A percentile compares a stretch with the other conserved stretches of the same genome.
These are phyloP conservation scores for Fusarium newnesense DNA, from an alignment of 2,329 filamentous ascomycete species.

Conservation along the genomic window DNA sequence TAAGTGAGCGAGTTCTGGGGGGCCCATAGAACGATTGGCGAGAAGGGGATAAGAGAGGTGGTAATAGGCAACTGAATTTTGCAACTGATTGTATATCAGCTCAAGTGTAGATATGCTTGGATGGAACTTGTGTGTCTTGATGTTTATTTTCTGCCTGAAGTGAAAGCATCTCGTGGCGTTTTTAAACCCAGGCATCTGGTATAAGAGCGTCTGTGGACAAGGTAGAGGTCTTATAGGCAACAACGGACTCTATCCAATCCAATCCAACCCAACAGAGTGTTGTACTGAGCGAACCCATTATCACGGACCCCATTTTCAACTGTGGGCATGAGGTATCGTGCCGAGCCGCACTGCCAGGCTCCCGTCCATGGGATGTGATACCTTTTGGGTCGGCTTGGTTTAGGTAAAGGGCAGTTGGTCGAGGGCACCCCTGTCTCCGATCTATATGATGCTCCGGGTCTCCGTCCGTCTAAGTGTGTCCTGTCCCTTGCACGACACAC, in stretches of 20 bases:
- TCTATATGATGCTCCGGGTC: slow-evolving; percentile 20
- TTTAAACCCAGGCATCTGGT: slow-evolving; percentile 31
- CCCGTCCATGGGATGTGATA: slow-evolving; percentile 37
- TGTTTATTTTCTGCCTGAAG: slow-evolving; percentile 31
- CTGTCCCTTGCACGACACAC: background rate
- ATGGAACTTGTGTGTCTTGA: slow-evolving; percentile 11
- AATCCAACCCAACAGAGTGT: slow-evolving; percentile 19
- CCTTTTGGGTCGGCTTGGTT: slow-evolving; percentile 3
- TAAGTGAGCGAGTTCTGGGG: slow-evolving; percentile 7
- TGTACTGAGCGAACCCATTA: background rate
- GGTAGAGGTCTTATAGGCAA: slow-evolving; percentile 34
- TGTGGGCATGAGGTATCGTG: slow-evolving; percentile 26
- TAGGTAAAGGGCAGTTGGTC: slow-evolving; percentile 2
- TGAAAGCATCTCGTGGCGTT: slow-evolving; percentile 31
- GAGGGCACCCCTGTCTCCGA: slow-evolving; percentile 17
- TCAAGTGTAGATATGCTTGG: slow-evolving; percentile 11
- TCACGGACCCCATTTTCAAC: slow-evolving; percentile 18
- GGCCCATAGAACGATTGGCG: slow-evolving; percentile 11
- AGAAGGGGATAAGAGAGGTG: background rate
- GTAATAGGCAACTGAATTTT: slow-evolving; percentile 15
- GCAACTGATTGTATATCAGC: background rate
- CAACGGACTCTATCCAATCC: background rate
- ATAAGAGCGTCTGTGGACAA: background rate
- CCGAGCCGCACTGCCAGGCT: slow-evolving; percentile 45
- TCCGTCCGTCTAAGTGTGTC: slow-evolving; percentile 15